phyloP scores from a whole-genome alignment of 2,329 filamentous ascomycete genomes.

The Emericellopsis cladophorae region DNA sequence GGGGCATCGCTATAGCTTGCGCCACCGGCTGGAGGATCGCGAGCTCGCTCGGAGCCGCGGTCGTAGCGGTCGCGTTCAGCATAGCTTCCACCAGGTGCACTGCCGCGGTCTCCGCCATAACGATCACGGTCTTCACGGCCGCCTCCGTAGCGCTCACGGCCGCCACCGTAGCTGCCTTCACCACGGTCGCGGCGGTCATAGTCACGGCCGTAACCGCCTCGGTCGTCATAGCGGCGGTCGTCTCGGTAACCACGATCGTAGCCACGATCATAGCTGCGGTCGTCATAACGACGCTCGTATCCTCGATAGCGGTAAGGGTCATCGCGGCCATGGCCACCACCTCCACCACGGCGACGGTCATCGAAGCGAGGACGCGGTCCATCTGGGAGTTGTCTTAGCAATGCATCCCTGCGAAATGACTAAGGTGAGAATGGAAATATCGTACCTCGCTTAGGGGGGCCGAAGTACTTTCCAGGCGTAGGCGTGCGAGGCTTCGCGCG shows the following conservation, averaged over 20 bases:
- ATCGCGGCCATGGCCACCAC: slow-evolving; percentile 35
- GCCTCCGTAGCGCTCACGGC: slow-evolving; percentile 22
- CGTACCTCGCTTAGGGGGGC: slow-evolving; percentile 92
- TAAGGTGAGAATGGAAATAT: slow-evolving; percentile 6
- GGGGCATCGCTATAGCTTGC: slow-evolving; percentile 25
- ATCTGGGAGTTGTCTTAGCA: slow-evolving; percentile 11
- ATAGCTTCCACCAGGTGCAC: slow-evolving; percentile 26
- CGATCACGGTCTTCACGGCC: slow-evolving; percentile 33
- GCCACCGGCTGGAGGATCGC: slow-evolving; percentile 22
- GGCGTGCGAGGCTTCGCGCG: slow-evolving; percentile 89
- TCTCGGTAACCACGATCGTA: slow-evolving; percentile 17
- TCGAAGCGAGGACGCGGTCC: slow-evolving; percentile 33
- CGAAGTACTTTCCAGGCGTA: slow-evolving; percentile 98
- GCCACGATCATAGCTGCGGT: slow-evolving; percentile 39
- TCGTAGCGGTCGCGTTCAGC: slow-evolving; percentile 36
- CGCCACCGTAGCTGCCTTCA: slow-evolving; percentile 15
- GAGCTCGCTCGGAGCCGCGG: slow-evolving; percentile 22
- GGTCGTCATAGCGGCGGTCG: slow-evolving; percentile 26
- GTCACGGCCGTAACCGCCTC: slow-evolving; percentile 37
- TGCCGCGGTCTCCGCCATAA: slow-evolving; percentile 21
- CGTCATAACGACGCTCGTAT: slow-evolving; percentile 40
- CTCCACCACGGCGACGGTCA: slow-evolving; percentile 48
- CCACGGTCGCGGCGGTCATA: slow-evolving; percentile 27
- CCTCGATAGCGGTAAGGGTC: slow-evolving; percentile 42
- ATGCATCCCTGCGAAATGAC: not conserved